A percentile compares a stretch with the other conserved stretches of the same genome.
phyloP scores from a whole-genome alignment of 225 moss, liverwort and hornwort species.

The Neckera pumila region DNA sequence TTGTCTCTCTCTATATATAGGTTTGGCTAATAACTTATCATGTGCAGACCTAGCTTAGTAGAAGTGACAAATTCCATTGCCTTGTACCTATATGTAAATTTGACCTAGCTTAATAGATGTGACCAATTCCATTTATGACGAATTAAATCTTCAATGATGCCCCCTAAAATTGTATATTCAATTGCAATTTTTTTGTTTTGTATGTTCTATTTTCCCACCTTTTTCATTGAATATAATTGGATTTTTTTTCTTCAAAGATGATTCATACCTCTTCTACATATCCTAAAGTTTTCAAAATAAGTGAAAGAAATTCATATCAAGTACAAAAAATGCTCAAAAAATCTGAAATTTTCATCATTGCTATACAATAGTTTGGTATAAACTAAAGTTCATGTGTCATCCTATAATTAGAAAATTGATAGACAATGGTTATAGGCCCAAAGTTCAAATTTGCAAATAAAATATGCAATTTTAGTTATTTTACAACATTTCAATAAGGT shows the following conservation, averaged over 20 bases:
- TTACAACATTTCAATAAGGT: neutral
- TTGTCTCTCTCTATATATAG: neutral
- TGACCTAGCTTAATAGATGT: neutral
- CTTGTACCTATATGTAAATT: no score
- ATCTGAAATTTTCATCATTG: neutral
- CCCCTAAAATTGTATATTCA: fast-evolving
- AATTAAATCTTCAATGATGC: no score
- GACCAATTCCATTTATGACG: neutral
- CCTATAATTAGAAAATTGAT: neutral
- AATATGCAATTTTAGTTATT: neutral
- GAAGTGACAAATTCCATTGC: neutral
- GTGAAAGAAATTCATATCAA: neutral
- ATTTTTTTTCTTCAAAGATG: neutral
- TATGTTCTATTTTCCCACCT: neutral
- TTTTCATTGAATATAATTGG: neutral
- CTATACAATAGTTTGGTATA: neutral
- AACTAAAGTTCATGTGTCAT: neutral
- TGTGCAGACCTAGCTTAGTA: neutral
- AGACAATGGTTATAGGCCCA: neutral
- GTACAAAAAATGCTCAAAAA: neutral
- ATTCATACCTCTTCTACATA: neutral
- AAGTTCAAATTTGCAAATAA: neutral
- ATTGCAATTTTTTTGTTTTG: fast-evolving
- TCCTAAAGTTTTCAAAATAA: neutral
- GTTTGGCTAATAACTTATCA: neutral